Conservation (phyloP, 2,329 filamentous ascomycete genomes). For the Nigrograna mackinnonii region DNA sequence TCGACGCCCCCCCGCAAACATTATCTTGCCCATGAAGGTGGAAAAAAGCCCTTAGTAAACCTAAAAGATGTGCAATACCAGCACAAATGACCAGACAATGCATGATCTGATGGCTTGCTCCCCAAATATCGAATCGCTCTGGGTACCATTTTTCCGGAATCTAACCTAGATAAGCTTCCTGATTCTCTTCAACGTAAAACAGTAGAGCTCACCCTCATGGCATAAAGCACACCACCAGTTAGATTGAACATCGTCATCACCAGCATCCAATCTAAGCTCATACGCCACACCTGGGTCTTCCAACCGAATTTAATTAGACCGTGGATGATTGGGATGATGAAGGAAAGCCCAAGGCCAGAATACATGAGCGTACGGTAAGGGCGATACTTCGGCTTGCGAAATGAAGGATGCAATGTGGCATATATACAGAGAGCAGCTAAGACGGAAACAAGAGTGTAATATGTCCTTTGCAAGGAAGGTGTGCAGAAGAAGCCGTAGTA, state of each 20-base stretch:
- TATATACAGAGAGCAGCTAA: conserved; percentile 10
- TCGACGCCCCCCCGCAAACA: too few relatives aligned
- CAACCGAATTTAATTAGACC: conserved; percentile 13
- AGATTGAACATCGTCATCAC: conserved; percentile 16
- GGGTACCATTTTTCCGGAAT: conserved; percentile 49
- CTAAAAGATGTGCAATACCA: conserved; percentile 6
- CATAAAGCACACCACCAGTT: conserved; percentile 11
- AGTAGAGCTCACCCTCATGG: conserved; percentile 7
- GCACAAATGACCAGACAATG: conserved; percentile 50
- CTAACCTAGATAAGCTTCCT: conserved; percentile 11
- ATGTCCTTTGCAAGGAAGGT: conserved; percentile 7
- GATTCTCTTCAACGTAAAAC: too few relatives aligned
- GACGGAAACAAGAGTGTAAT: conserved; percentile 16
- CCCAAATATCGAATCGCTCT: conserved; percentile 48
- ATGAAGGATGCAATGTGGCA: conserved; percentile 15
- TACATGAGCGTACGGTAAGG: conserved; percentile 15
- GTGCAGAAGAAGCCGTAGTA: conserved; percentile 20
- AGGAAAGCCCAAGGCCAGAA: conserved; percentile 11
- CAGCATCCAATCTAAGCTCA: conserved; percentile 23
- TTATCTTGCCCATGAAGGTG: too few relatives aligned
- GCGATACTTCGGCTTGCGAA: conserved; percentile 15
- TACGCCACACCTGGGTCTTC: conserved; percentile 15
- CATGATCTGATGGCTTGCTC: conserved; percentile 54
- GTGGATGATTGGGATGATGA: conserved; percentile 15
- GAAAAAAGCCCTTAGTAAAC: conserved; percentile 8